A percentile compares a stretch with the other conserved stretches of the same genome.
These are phyloP conservation scores for Trametes cubensis DNA, from an alignment of 768 basidiomycete genomes.

Conservation along the genomic window DNA sequence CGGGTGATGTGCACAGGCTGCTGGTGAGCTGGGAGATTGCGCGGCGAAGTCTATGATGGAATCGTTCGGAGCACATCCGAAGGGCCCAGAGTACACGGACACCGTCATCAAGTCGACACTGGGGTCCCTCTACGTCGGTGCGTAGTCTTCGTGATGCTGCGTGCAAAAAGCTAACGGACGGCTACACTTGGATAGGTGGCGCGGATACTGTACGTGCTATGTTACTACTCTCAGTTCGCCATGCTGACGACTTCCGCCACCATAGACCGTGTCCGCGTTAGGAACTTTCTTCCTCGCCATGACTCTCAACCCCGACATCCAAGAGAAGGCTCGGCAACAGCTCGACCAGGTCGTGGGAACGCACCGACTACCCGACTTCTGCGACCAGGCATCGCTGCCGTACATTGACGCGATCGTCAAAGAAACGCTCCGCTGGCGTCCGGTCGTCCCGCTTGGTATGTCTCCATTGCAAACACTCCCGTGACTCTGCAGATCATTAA, in stretches of 20 bases:
- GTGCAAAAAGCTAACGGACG: not conserved
- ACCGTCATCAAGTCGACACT: slow-evolving; percentile 11
- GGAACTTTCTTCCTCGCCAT: slow-evolving; percentile 41
- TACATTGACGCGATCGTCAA: slow-evolving; percentile 31
- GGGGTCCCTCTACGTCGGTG: slow-evolving; percentile 13
- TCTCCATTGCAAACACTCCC: not conserved
- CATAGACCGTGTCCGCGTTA: slow-evolving; percentile 34
- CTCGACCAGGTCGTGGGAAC: slow-evolving; percentile 34
- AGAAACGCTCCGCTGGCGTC: slow-evolving; percentile 39
- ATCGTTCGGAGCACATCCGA: not conserved
- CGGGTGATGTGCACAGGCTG: not conserved
- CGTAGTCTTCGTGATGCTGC: not conserved
- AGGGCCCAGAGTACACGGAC: slow-evolving; percentile 4
- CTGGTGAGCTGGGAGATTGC: slow-evolving; percentile 7
- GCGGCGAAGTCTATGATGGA: slow-evolving; percentile 19
- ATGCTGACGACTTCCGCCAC: not conserved
- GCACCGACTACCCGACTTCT: slow-evolving; percentile 32
- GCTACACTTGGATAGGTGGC: not conserved
- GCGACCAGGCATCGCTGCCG: slow-evolving; percentile 29
- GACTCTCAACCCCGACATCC: slow-evolving; percentile 39
- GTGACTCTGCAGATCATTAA: not conserved
- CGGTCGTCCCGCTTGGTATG: slow-evolving; percentile 37
- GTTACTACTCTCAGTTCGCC: too few species aligned
- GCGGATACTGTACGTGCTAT: slow-evolving; percentile 10
- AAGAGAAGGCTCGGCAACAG: slow-evolving; percentile 31